phyloP scores from a whole-genome alignment of 345 rosid species.

The Corymbia maculata region DNA sequence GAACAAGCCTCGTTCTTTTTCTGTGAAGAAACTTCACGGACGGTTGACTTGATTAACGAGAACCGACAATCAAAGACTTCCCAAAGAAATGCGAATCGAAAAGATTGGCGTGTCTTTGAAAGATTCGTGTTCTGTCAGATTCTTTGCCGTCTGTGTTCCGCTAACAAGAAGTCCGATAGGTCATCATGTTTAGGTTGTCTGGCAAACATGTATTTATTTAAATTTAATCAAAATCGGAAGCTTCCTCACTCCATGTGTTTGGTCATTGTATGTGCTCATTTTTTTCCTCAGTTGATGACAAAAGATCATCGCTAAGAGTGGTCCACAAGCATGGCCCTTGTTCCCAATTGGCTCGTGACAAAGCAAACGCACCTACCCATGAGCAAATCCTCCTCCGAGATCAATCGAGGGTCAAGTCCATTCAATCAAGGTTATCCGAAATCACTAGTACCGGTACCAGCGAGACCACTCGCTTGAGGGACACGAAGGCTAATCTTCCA shows the following conservation, averaged over 20 bases:
- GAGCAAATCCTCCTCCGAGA: conserved; percentile 44
- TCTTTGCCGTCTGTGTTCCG: neutral
- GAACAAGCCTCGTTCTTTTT: neutral
- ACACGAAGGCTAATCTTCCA: conserved; percentile 22
- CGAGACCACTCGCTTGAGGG: neutral
- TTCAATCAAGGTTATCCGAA: conserved; percentile 33
- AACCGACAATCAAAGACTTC: neutral
- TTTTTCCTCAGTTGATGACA: conserved; percentile 10
- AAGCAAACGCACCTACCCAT: conserved; percentile 17
- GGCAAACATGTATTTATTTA: neutral
- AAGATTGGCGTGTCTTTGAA: neutral
- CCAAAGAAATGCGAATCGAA: neutral
- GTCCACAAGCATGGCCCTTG: conserved; percentile 74
- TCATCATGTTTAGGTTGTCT: neutral
- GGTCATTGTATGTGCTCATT: neutral
- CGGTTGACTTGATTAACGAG: neutral
- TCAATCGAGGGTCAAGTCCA: conserved; percentile 48
- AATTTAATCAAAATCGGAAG: neutral
- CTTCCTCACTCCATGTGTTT: neutral
- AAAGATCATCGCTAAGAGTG: conserved; percentile 41
- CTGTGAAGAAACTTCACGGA: neutral
- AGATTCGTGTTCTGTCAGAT: neutral
- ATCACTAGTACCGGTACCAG: neutral
- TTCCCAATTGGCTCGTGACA: conserved; percentile 4
- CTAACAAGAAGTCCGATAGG: neutral